A percentile compares a stretch with the other conserved stretches of the same genome.
These are phyloP conservation scores for Tolypocladium sp. DNA, from an alignment of 2,329 filamentous ascomycete genomes.

Conservation along the genomic window DNA sequence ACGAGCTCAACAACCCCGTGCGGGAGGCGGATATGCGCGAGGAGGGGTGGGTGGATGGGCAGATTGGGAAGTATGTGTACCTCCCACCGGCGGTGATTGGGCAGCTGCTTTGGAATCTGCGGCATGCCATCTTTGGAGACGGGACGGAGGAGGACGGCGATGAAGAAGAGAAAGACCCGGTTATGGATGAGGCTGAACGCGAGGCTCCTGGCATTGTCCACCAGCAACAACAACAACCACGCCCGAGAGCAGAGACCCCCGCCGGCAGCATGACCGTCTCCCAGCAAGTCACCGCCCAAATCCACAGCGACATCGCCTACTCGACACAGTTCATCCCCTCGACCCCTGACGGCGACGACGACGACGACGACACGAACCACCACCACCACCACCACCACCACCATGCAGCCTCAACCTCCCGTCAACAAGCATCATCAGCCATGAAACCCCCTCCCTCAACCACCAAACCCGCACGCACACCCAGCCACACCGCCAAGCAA, in stretches of 20 bases:
- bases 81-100: slow-evolving; percentile 49
- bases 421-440: slow-evolving; percentile 2
- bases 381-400: background rate
- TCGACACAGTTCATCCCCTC: slow-evolving; percentile 28
- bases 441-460: slow-evolving; percentile 8
- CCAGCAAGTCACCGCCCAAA: slow-evolving; percentile 42
- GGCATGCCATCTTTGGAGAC: slow-evolving; percentile 35
- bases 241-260: background rate
- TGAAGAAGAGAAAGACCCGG: slow-evolving; percentile 10
- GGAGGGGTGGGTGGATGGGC: slow-evolving; percentile 43
- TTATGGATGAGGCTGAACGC: background rate
- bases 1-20: slow-evolving; percentile 53
- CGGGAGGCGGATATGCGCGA: slow-evolving; percentile 39
- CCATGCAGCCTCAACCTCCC: background rate
- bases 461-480: background rate
- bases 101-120: slow-evolving; percentile 48
- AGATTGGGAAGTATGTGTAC: slow-evolving; percentile 42
- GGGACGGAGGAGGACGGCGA: slow-evolving; percentile 10
- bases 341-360: slow-evolving; percentile 15
- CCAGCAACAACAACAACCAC: background rate
- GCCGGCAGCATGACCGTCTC: slow-evolving; percentile 29
- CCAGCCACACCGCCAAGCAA: background rate
- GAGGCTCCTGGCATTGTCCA: background rate
- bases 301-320: slow-evolving; percentile 34
- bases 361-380: slow-evolving; percentile 2